Conservation (phyloP, 2,329 filamentous ascomycete genomes). For the Orbilia oligospora region DNA sequence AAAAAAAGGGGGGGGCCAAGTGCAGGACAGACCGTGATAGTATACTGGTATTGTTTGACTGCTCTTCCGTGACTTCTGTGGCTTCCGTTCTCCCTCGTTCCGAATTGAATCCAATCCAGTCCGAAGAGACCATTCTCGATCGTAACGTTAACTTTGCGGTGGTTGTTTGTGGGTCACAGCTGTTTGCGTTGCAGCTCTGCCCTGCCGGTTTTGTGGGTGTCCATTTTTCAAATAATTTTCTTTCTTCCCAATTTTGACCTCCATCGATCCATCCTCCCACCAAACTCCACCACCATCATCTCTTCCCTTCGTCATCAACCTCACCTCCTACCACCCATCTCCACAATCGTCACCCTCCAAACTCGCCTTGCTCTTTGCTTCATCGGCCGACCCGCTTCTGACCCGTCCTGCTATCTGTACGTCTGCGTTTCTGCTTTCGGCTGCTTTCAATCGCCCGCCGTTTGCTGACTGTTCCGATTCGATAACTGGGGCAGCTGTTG, state of each 20-base stretch:
- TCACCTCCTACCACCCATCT: conserved; percentile 30
- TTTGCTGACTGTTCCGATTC: conserved; percentile 23
- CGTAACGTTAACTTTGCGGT: conserved; percentile 32
- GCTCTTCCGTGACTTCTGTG: neutral
- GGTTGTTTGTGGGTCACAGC: conserved; percentile 37
- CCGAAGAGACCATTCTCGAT: neutral
- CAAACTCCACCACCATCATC: conserved; percentile 24
- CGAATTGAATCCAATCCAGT: too few species aligned
- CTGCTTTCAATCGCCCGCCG: conserved; percentile 38
- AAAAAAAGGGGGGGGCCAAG: neutral
- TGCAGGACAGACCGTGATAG: neutral
- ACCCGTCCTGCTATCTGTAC: conserved; percentile 36
- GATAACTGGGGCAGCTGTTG: conserved; percentile 37
- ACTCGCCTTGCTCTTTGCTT: conserved; percentile 41
- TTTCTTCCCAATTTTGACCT: conserved; percentile 35
- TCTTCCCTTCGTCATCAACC: conserved; percentile 38
- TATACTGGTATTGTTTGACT: too few species aligned
- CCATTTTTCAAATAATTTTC: conserved; percentile 56
- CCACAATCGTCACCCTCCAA: conserved; percentile 48
- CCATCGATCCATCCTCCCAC: conserved; percentile 25
- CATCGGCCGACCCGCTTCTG: conserved; percentile 44
- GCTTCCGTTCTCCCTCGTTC: neutral
- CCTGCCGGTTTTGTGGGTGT: conserved; percentile 58
- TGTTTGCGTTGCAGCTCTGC: conserved; percentile 49
- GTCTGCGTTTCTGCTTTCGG: conserved; percentile 33